Conservation (phyloP, 2,329 filamentous ascomycete species). For the Arachnopeziza araneosa region DNA sequence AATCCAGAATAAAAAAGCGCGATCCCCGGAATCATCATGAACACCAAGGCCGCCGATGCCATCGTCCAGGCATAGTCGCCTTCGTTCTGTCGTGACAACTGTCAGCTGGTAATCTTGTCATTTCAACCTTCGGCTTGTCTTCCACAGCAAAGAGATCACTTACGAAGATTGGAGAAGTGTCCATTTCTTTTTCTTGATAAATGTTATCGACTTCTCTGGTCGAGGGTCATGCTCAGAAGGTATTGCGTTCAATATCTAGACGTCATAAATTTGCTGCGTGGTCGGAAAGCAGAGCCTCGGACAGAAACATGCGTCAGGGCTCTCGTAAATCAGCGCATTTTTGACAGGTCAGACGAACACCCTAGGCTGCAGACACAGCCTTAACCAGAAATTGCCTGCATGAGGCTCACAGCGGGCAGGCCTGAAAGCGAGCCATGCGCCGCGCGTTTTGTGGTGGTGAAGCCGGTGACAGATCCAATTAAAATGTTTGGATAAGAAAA, state of each 20-base stretch:
- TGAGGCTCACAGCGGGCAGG: background rate
- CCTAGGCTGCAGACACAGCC: background rate
- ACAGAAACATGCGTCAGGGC: background rate
- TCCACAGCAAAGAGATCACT: background rate
- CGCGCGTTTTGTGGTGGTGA: background rate
- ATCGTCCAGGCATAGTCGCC: conserved; percentile 61
- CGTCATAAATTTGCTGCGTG: background rate
- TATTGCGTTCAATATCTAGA: background rate
- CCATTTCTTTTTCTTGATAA: background rate
- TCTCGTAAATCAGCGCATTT: background rate
- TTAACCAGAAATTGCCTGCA: background rate
- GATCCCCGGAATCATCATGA: conserved; percentile 87
- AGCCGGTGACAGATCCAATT: background rate
- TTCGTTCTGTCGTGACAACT: background rate
- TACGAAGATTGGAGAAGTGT: background rate
- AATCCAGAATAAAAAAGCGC: conserved; percentile 88
- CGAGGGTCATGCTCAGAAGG: background rate
- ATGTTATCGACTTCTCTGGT: background rate
- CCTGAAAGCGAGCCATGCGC: background rate
- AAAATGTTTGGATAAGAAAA: background rate
- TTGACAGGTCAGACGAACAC: background rate
- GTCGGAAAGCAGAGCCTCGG: background rate
- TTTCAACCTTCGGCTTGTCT: background rate
- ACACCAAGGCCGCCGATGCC: conserved; percentile 69
- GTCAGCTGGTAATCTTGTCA: background rate